These are phyloP conservation scores for Yarrowia sp. DNA, from an alignment of 805 yeast genomes.

Conservation along the genomic window DNA sequence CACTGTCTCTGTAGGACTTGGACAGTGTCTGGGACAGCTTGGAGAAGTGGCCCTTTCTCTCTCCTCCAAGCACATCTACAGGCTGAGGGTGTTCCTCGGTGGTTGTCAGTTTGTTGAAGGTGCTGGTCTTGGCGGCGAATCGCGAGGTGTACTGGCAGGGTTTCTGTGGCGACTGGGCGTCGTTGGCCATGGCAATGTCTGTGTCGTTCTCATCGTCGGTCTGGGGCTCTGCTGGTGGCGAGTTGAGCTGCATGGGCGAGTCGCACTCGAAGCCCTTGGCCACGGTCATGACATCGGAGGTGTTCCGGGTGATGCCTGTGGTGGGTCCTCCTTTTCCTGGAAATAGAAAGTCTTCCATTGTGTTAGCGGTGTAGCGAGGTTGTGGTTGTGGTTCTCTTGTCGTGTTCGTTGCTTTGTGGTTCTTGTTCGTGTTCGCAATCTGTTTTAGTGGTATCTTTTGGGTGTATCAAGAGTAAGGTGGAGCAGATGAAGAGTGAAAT, in stretches of 20 bases:
- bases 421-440: too few relatives aligned
- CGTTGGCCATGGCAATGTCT: background rate
- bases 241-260: conserved; percentile 39
- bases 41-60: conserved; percentile 21
- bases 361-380: conserved; percentile 8
- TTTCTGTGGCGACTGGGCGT: conserved; percentile 8
- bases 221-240: conserved; percentile 34
- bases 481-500: conserved; percentile 16
- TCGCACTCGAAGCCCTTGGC: conserved; percentile 35
- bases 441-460: background rate
- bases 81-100: conserved; percentile 2
- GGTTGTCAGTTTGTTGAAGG: background rate
- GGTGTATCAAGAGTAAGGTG: background rate
- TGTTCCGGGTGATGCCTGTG: conserved; percentile 30
- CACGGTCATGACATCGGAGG: conserved; percentile 26
- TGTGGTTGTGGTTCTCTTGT: background rate
- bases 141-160: conserved; percentile 28
- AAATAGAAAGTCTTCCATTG: conserved; percentile 35
- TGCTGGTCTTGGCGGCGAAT: conserved; percentile 17
- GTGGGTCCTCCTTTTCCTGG: conserved; percentile 23
- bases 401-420: background rate
- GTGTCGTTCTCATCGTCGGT: conserved; percentile 20
- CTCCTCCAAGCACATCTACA: background rate
- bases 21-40: conserved; percentile 32
- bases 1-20: conserved; percentile 32